These are phyloP conservation scores for Eucalyptus curtisii DNA, from an alignment of 345 rosid genomes.

Conservation along the genomic window DNA sequence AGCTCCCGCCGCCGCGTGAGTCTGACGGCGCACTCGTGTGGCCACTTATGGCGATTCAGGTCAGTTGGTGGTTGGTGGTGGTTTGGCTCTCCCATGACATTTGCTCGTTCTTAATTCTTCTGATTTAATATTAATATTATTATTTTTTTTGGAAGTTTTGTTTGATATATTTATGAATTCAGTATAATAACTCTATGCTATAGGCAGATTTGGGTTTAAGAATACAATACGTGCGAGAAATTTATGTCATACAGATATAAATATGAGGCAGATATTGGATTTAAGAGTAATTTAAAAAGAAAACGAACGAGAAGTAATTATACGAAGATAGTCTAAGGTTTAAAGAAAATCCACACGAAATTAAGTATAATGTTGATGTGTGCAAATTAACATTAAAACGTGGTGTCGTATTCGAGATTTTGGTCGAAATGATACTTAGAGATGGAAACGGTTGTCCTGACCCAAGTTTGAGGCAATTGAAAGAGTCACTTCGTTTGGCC, in stretches of 20 bases:
- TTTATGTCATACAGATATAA: not conserved
- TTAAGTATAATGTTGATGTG: not conserved
- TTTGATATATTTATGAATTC: not conserved
- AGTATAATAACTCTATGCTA: not conserved
- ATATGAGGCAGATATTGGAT: not conserved
- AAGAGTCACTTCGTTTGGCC: not conserved
- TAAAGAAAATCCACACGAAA: not conserved
- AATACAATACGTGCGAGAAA: not conserved
- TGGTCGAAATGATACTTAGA: not conserved
- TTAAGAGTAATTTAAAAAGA: not conserved
- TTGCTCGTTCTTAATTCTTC: not conserved
- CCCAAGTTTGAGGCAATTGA: not conserved
- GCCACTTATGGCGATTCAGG: constrained; percentile 18
- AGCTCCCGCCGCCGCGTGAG: not conserved
- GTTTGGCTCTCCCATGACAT: not conserved
- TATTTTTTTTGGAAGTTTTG: not conserved
- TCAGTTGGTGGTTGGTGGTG: not conserved
- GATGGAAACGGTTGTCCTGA: not conserved
- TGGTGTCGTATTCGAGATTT: not conserved
- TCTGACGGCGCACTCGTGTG: not conserved
- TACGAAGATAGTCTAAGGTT: not conserved
- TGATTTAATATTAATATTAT: accelerated
- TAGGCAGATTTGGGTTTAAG: no score
- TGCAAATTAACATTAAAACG: not conserved
- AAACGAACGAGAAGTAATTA: not conserved